phyloP scores from a whole-genome alignment of 129 eudicot genomes.

The Rutidosis leptorrhynchoides region DNA sequence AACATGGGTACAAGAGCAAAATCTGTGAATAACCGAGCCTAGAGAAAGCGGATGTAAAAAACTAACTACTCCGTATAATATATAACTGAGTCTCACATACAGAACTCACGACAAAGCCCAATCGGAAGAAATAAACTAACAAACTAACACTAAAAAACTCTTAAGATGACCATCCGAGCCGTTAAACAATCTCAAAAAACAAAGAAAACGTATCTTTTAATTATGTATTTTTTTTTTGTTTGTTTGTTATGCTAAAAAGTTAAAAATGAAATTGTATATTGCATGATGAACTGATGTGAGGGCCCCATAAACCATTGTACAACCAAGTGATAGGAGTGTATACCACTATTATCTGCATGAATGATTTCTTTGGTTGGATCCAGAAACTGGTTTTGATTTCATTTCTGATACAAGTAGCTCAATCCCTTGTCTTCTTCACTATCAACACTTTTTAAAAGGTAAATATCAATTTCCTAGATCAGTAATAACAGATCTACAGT shows the following conservation, averaged over 20 bases:
- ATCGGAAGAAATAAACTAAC: no score
- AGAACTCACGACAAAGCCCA: no score
- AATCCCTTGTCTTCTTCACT: constrained; percentile 13
- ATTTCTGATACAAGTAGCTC: constrained; percentile 14
- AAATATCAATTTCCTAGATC: neutral
- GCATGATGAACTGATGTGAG: neutral
- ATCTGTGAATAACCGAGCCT: no score
- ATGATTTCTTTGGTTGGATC: neutral
- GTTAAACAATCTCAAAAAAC: no score
- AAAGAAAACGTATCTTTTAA: no score
- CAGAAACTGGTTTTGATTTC: neutral
- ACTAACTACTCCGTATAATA: no score
- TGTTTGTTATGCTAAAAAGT: neutral
- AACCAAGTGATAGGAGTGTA: neutral
- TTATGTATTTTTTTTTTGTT: neutral
- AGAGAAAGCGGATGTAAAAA: no score
- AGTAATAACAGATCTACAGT: constrained; percentile 2
- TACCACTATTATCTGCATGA: neutral
- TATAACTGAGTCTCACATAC: no score
- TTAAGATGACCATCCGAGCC: no score
- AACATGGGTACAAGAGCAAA: no score
- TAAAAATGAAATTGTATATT: neutral
- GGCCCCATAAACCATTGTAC: neutral
- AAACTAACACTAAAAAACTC: no score
- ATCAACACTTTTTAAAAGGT: constrained; percentile 13